Evolutionary conservation across 2,329 filamentous ascomycete genomes (phyloP).

Genomic region (Xylaria sp.): DNA sequence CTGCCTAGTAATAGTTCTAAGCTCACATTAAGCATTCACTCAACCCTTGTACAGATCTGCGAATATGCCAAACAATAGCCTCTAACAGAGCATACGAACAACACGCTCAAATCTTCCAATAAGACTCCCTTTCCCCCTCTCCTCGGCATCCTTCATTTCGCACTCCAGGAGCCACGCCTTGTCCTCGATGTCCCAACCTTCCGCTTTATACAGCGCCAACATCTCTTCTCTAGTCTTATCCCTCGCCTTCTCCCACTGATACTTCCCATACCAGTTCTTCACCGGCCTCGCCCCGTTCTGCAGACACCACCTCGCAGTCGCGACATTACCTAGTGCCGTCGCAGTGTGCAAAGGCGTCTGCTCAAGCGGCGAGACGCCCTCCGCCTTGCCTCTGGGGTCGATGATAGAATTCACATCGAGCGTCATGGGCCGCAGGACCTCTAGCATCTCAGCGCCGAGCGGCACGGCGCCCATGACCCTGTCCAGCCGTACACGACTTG

Average conservation of each 20-base stretch:
- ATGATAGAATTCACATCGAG: slow-evolving; percentile 26
- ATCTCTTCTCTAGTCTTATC: slow-evolving; percentile 1
- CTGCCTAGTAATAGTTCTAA: too few species aligned
- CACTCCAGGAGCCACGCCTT: slow-evolving; percentile 9
- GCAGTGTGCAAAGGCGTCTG: slow-evolving; percentile 19
- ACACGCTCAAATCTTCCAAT: background rate
- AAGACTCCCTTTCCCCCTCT: background rate
- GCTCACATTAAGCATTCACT: too few species aligned
- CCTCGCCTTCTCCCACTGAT: slow-evolving; percentile 16
- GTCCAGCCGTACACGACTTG: background rate
- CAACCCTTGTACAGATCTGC: too few species aligned
- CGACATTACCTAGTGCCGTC: slow-evolving; percentile 10
- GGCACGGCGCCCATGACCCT: too few species aligned
- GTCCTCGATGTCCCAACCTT: slow-evolving; percentile 19
- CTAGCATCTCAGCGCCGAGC: background rate
- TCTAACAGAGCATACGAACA: background rate
- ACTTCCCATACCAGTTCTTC: slow-evolving; percentile 17
- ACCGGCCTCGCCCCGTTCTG: slow-evolving; percentile 14
- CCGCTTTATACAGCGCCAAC: slow-evolving; percentile 6
- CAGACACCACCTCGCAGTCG: slow-evolving; percentile 12
- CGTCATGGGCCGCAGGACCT: slow-evolving; percentile 15
- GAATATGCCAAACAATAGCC: too few species aligned
- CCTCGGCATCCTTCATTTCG: background rate
- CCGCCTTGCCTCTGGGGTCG: slow-evolving; percentile 17
- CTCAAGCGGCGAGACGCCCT: slow-evolving; percentile 18